A percentile compares a stretch with the other conserved stretches of the same genome.
phyloP scores from a whole-genome alignment of 352 stramenopile genomes.

The Phytophthora litchii region DNA sequence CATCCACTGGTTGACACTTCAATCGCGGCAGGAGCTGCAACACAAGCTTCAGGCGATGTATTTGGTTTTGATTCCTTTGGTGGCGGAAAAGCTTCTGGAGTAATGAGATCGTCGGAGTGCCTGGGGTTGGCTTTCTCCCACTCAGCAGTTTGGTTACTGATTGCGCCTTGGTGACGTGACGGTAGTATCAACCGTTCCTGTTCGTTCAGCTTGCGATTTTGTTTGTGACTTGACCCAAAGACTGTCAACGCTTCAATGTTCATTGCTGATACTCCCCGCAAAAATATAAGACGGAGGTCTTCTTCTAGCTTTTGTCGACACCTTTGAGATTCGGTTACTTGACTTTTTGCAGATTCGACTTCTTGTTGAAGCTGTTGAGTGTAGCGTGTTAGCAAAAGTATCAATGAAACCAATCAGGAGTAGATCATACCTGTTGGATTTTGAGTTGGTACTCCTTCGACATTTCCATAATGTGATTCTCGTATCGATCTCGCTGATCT shows the following conservation, averaged over 20 bases:
- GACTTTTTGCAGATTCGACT: slow-evolving; percentile 41
- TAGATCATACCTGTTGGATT: slow-evolving; percentile 40
- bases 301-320: slow-evolving; percentile 60
- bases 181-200: slow-evolving; percentile 4
- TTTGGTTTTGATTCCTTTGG: slow-evolving; percentile 3
- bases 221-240: slow-evolving; percentile 61
- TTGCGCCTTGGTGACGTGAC: slow-evolving; percentile 5
- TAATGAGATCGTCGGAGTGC: not conserved
- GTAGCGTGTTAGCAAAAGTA: not conserved
- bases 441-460: slow-evolving; percentile 49
- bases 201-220: slow-evolving; percentile 9
- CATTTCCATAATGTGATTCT: slow-evolving; percentile 34
- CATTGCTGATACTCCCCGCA: slow-evolving; percentile 75
- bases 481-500: slow-evolving; percentile 35
- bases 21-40: not conserved
- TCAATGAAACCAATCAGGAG: not conserved
- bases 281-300: slow-evolving; percentile 67
- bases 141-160: not conserved
- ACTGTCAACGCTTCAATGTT: slow-evolving; percentile 76
- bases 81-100: not conserved
- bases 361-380: slow-evolving; percentile 45
- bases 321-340: slow-evolving; percentile 42
- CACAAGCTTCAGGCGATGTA: slow-evolving; percentile 1
- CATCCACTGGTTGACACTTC: not conserved
- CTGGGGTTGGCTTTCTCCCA: not conserved